These are phyloP conservation scores for Lasiosphaeria hispida DNA, from an alignment of 495 filamentous ascomycete genomes.

Conservation along the genomic window DNA sequence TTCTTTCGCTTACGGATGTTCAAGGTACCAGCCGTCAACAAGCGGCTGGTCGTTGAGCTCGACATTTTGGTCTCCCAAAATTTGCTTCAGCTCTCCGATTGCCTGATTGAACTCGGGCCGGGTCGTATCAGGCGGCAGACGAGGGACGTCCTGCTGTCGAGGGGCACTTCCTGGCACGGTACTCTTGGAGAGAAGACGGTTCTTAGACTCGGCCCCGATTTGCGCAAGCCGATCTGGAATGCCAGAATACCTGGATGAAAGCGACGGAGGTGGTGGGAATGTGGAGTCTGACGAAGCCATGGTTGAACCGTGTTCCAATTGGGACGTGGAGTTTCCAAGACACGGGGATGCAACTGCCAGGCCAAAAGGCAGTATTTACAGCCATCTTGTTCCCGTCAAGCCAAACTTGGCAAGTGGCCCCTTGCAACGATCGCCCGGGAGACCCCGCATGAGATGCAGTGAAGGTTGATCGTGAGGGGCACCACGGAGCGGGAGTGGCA, in stretches of 20 bases:
- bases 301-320: no score
- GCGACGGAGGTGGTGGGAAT: background rate
- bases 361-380: no score
- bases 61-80: conserved; percentile 37
- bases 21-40: conserved; percentile 48
- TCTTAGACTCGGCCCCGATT: conserved; percentile 30
- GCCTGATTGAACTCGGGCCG: conserved; percentile 36
- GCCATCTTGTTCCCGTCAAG: no score
- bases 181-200: conserved; percentile 30
- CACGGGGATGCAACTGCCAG: no score
- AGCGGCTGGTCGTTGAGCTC: conserved; percentile 42
- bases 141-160: conserved; percentile 25
- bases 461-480: background rate
- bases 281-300: background rate
- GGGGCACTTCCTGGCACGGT: conserved; percentile 34
- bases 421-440: no score
- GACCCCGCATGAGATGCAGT: background rate
- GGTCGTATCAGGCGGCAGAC: conserved; percentile 41
- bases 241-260: conserved; percentile 26
- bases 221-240: conserved; percentile 28
- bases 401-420: no score
- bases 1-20: conserved; percentile 32
- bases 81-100: conserved; percentile 31
- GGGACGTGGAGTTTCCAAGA: no score
- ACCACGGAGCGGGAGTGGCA: background rate